Base-by-base conservation (phyloP, 78 protist species). In the Polysphondylium violaceum region DNA sequence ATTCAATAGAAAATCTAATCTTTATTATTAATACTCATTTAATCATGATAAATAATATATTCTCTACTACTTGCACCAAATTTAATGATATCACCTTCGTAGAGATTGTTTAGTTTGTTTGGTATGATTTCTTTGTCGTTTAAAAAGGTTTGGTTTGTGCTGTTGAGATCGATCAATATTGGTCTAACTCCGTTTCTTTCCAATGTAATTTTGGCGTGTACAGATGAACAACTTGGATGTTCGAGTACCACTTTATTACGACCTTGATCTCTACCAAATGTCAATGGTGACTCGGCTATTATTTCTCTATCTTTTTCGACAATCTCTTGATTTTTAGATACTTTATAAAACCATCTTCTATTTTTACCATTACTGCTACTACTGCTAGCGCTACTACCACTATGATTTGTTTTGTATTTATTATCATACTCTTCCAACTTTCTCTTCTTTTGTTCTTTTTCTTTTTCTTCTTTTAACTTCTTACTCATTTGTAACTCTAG, bases 1-100 rank as follows among this genome's bases (percentile, higher is more conserved):
- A 51, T 21, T 21, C 2, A 51, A 3, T 21, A 51, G 21, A 51
- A 3, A 51, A 51, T 21, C 7, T 17, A 58, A 33, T 4, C 33
- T 16, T 60, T 60, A 60, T 60, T 60, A 60, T 60, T 60, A 33
- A 60, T 60, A n/a, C 27, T 60, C 14, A 60, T 17, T 36, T 36
- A 36, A 21, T 14, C 38, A 36, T 79, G 74, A 53, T 25, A 58
- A 33, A 79, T 67, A 19, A 79, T 31, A 60, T 87, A 87, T 38
- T 72, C 81, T 60, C 93, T 51, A n/a, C 72, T 74, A 47, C 93
- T 87, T 12, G 51, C 85, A 71, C 93, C 93, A 74, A 87, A 87
- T 44, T 73, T 38, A 43, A 87, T 87, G 23, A 19, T 47, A 58
- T 87, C 93, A 47, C 86, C 79, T 19, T 87, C 74, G 58, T 76